These are phyloP conservation scores for Gentiana dahurica DNA, from an alignment of 257 asterid species.

Conservation along the genomic window DNA sequence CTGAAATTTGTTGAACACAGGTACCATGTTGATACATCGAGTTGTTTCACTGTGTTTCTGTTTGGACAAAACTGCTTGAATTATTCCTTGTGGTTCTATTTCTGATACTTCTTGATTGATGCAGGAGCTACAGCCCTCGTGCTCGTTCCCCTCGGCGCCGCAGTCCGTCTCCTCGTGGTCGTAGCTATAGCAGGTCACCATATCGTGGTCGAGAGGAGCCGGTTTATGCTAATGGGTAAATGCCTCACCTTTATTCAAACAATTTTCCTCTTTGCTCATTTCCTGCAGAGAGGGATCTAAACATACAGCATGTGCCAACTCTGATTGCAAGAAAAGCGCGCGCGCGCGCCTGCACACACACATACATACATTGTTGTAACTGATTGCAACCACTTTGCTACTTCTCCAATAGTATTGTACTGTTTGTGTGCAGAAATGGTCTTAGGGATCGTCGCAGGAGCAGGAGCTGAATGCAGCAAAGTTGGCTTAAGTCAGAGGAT, in stretches of 20 bases:
- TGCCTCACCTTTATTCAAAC: background rate
- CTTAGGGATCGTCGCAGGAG: slow-evolving; percentile 78
- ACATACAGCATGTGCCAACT: no score
- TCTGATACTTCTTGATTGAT: slow-evolving; percentile 5
- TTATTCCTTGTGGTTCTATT: background rate
- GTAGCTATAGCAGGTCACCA: slow-evolving; percentile 78
- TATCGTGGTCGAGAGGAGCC: slow-evolving; percentile 70
- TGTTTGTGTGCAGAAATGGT: slow-evolving; percentile 52
- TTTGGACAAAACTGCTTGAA: no score
- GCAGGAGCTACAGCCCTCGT: slow-evolving; percentile 83
- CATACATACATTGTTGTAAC: no score
- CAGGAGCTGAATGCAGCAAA: slow-evolving; percentile 55
- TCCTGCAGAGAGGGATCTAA: no score
- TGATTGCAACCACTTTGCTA: no score
- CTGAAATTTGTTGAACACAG: no score
- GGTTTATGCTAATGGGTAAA: slow-evolving; percentile 71
- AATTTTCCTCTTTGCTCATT: background rate
- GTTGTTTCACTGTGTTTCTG: no score
- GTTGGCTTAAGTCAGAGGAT: slow-evolving; percentile 16
- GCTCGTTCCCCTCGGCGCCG: slow-evolving; percentile 68
- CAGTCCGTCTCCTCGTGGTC: slow-evolving; percentile 74
- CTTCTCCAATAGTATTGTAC: no score
- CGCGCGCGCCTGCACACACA: no score
- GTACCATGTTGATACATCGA: no score
- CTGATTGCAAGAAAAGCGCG: no score